These are phyloP conservation scores for Ceratorhiza oryzae-sativae DNA, from an alignment of 1,284 basidiomycete genomes.

Conservation along the genomic window DNA sequence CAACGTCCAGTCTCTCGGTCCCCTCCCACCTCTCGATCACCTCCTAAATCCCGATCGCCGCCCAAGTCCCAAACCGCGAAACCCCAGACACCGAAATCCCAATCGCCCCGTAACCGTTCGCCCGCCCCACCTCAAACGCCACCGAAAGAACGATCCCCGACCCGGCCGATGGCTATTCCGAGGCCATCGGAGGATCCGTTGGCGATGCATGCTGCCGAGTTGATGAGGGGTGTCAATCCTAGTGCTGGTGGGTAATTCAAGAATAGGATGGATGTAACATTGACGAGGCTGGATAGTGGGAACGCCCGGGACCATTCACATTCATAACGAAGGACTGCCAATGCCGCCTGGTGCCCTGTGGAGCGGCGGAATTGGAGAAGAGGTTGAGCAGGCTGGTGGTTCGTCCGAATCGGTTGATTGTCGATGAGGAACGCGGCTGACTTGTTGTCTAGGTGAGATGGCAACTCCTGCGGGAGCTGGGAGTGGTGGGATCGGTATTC, in stretches of 20 bases:
- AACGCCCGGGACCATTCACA: slow-evolving; percentile 14
- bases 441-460: background rate
- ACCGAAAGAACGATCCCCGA: background rate
- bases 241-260: background rate
- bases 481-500: slow-evolving; percentile 28
- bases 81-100: background rate
- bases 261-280: no score
- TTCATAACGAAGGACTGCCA: slow-evolving; percentile 21
- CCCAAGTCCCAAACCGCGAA: background rate
- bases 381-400: background rate
- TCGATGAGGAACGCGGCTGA: background rate
- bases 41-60: background rate
- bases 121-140: slow-evolving; percentile 1
- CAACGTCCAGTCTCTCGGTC: background rate
- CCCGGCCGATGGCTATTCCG: background rate
- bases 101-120: background rate
- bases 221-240: slow-evolving; percentile 30
- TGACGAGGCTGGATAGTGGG: slow-evolving; percentile 2
- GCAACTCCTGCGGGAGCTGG: background rate
- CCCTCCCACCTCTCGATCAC: background rate
- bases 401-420: background rate
- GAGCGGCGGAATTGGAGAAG: slow-evolving; percentile 6
- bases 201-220: slow-evolving; percentile 21
- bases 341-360: slow-evolving; percentile 6
- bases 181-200: slow-evolving; percentile 19